phyloP scores from a whole-genome alignment of 495 filamentous ascomycete species.

The Neurospora sp. region DNA sequence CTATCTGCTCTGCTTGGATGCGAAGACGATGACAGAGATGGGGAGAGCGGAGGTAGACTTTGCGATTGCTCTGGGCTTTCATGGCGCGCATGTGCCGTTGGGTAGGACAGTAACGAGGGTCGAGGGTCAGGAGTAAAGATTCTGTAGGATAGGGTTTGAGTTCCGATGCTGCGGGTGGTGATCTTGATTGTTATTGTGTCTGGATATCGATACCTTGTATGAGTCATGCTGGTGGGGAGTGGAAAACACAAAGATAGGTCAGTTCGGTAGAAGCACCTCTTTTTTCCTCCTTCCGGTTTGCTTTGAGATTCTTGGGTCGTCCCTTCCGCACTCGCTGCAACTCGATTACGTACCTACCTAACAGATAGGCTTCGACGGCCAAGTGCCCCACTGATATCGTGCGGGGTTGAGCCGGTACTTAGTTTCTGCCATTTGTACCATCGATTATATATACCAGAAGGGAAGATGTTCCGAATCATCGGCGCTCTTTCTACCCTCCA shows the following conservation, averaged over 20 bases:
- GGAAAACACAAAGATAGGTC: neutral
- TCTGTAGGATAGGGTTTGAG: neutral
- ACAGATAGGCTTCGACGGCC: neutral
- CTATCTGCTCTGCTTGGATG: slow-evolving; percentile 62
- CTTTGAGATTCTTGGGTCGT: neutral
- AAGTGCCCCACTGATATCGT: neutral
- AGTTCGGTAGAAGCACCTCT: neutral
- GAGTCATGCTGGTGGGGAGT: neutral
- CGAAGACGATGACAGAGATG: slow-evolving; percentile 52
- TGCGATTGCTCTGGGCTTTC: slow-evolving; percentile 59
- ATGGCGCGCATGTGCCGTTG: slow-evolving; percentile 44
- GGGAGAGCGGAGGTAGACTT: slow-evolving; percentile 55
- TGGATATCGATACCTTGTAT: neutral
- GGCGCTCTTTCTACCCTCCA: neutral
- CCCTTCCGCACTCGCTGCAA: neutral
- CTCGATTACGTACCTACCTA: neutral
- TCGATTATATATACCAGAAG: neutral
- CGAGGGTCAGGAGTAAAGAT: neutral
- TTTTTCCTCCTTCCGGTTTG: neutral
- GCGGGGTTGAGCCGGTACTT: neutral
- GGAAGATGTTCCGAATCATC: neutral
- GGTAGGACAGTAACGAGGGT: neutral
- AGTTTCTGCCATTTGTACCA: neutral
- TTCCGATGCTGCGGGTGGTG: neutral
- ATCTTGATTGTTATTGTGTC: neutral